Percentiles rank a stretch among this genome's conserved stretches.
Evolutionary conservation across 202 grass and related monocot species (phyloP).

Genomic region (Eragrostis tef): DNA sequence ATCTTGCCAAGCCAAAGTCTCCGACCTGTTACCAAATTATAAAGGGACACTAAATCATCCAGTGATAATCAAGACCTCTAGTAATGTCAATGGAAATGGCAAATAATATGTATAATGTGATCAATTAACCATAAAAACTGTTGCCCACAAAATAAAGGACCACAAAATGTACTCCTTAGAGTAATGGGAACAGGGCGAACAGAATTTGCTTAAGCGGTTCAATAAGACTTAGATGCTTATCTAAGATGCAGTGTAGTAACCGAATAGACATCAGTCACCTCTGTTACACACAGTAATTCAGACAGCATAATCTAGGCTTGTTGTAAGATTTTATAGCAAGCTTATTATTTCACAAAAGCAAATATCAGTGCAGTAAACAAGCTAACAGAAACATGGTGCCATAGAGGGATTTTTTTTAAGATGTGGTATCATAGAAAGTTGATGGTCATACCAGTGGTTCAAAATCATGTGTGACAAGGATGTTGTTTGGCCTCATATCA

Average conservation of each 20-base stretch:
- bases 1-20: conserved; percentile 88
- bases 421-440: not conserved
- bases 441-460: conserved; percentile 81
- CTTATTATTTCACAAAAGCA: not conserved
- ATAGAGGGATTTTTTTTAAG: too few relatives aligned
- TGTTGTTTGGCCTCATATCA: conserved; percentile 98
- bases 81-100: not conserved
- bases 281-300: not conserved
- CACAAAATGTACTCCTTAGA: not conserved
- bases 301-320: not conserved
- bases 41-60: not conserved
- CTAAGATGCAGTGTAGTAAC: not conserved
- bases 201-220: not conserved
- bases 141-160: too few relatives aligned
- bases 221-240: not conserved
- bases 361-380: not conserved
- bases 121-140: not conserved
- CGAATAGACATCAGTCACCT: not conserved
- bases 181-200: not conserved
- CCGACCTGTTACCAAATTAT: conserved; percentile 62
- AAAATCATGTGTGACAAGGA: conserved; percentile 95
- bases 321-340: not conserved
- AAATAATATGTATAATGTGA: not conserved
- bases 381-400: not conserved
- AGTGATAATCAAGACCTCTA: not conserved